Percentiles rank a stretch among this genome's conserved stretches.
Evolutionary conservation across 1,284 basidiomycete genomes (phyloP).

Genomic region (Boletus smithii): DNA sequence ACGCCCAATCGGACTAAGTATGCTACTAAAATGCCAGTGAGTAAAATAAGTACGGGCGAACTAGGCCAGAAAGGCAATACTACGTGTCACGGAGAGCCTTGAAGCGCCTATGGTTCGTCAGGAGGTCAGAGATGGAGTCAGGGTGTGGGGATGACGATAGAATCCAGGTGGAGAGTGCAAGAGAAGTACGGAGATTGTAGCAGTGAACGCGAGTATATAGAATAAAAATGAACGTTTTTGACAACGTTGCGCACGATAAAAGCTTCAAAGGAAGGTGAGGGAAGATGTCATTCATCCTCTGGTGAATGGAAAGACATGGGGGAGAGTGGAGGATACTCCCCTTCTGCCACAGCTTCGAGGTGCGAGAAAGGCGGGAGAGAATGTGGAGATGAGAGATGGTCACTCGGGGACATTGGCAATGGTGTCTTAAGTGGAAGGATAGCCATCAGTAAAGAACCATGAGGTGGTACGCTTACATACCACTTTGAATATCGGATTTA

Average conservation of each 20-base stretch:
- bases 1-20: conserved; percentile 29
- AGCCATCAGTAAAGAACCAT: conserved; percentile 24
- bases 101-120: conserved; percentile 15
- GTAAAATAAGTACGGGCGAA: conserved; percentile 30
- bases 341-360: conserved; percentile 76
- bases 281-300: conserved; percentile 38
- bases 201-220: conserved; percentile 29
- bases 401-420: conserved; percentile 44
- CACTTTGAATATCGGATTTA: conserved; percentile 91
- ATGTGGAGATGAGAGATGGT: conserved; percentile 43
- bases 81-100: conserved; percentile 12
- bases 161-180: conserved; percentile 19
- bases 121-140: conserved; percentile 8
- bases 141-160: conserved; percentile 7
- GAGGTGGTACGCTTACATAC: conserved; percentile 52
- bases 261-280: conserved; percentile 26
- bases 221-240: conserved; percentile 31
- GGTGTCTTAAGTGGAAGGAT: conserved; percentile 46
- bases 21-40: conserved; percentile 34
- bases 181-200: conserved; percentile 23
- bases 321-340: conserved; percentile 62
- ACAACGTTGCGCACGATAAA: conserved; percentile 22
- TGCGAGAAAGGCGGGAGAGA: conserved; percentile 73
- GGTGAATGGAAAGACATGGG: conserved; percentile 68
- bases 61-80: conserved; percentile 18